Evolutionary conservation across 805 yeast genomes (phyloP).

Genomic region (Candida maris): DNA sequence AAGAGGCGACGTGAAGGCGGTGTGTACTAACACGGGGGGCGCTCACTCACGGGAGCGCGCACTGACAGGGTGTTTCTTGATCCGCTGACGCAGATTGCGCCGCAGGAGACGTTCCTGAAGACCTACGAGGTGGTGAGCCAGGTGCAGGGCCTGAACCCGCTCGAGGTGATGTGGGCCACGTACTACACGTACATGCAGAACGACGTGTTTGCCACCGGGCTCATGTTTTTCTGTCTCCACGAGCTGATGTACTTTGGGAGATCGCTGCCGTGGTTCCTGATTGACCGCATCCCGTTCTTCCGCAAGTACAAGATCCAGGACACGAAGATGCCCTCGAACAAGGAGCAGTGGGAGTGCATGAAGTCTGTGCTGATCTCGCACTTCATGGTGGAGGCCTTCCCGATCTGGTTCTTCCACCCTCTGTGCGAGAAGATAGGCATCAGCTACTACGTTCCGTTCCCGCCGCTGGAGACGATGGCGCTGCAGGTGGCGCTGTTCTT

Average conservation of each 20-base stretch:
- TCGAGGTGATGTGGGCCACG: constrained; percentile 83
- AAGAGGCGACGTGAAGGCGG: no score
- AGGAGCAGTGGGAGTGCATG: constrained; percentile 91
- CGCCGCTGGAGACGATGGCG: constrained; percentile 53
- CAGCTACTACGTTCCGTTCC: constrained; percentile 80
- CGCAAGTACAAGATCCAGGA: constrained; percentile 87
- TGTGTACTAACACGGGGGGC: no score
- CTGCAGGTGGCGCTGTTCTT: constrained; percentile 75
- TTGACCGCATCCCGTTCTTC: constrained; percentile 84
- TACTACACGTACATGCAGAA: constrained; percentile 83
- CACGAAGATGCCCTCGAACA: constrained; percentile 68
- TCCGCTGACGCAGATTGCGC: constrained; percentile 18
- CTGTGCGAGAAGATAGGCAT: constrained; percentile 80
- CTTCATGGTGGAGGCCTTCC: constrained; percentile 89
- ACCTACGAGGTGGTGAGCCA: constrained; percentile 25
- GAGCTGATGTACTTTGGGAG: constrained; percentile 90
- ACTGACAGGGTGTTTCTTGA: constrained; percentile 31
- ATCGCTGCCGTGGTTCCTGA: constrained; percentile 86
- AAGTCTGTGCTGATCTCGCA: constrained; percentile 82
- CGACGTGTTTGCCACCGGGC: constrained; percentile 89
- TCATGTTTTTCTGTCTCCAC: constrained; percentile 76
- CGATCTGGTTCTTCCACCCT: constrained; percentile 97
- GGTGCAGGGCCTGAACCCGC: constrained; percentile 35
- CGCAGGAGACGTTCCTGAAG: constrained; percentile 21
- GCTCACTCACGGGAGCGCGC: no score